Evolutionary conservation across 768 basidiomycete species (phyloP).

Genomic region (Pleurotus ostreatus): DNA sequence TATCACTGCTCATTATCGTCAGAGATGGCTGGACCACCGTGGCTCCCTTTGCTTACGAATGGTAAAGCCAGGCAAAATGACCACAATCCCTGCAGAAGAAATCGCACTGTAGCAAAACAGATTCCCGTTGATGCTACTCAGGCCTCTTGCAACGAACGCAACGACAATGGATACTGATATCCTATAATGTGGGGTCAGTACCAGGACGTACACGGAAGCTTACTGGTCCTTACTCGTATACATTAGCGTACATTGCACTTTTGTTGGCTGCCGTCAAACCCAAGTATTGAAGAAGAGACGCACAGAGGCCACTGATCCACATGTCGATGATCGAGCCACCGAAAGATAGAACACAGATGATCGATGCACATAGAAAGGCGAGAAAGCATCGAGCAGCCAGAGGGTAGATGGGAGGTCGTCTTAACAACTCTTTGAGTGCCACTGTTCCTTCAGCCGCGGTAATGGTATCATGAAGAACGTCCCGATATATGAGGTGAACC

Average conservation of each 20-base stretch:
- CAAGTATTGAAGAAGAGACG: constrained; percentile 70
- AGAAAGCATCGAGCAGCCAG: constrained; percentile 64
- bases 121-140: constrained; percentile 71
- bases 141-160: constrained; percentile 73
- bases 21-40: constrained; percentile 3
- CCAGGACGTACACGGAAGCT: no score
- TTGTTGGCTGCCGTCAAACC: constrained; percentile 80
- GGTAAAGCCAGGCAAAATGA: constrained; percentile 86
- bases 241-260: constrained; percentile 90
- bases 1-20: constrained; percentile 44
- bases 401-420: constrained; percentile 63
- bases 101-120: constrained; percentile 89
- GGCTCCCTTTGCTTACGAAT: constrained; percentile 47
- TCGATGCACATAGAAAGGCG: constrained; percentile 72
- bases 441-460: constrained; percentile 68
- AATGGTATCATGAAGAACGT: constrained; percentile 82
- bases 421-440: constrained; percentile 60
- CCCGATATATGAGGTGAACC: constrained; percentile 81
- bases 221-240: constrained; percentile 73
- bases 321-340: constrained; percentile 81
- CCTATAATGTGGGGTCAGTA: constrained; percentile 30
- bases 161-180: constrained; percentile 84
- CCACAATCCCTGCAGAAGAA: constrained; percentile 85
- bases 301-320: constrained; percentile 72
- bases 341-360: constrained; percentile 81